Evolutionary conservation across 2,329 filamentous ascomycete species (phyloP).

Genomic region (Aspergillus aculeatus): DNA sequence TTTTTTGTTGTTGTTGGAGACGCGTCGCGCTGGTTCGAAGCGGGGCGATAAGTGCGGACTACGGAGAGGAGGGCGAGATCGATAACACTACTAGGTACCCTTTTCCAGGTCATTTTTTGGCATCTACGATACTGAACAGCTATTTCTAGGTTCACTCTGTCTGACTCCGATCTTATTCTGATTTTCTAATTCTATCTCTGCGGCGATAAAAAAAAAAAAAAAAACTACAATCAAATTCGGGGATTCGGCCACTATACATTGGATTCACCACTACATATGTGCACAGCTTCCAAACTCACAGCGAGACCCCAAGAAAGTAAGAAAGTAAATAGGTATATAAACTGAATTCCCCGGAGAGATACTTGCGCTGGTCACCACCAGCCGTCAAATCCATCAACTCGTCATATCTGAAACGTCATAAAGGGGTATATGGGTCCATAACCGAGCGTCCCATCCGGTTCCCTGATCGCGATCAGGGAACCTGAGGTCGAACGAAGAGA

Average conservation of each 20-base stretch:
- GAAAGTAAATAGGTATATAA: not conserved
- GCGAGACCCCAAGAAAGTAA: not conserved
- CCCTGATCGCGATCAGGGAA: conserved; percentile 4
- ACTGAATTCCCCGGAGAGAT: not conserved
- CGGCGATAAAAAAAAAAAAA: not conserved
- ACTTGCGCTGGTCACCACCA: conserved; percentile 3
- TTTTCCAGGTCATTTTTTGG: too few relatives aligned
- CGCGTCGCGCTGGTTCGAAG: conserved; percentile 4
- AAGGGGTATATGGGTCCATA: conserved; percentile 34
- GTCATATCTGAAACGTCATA: conserved; percentile 24
- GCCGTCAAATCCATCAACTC: conserved; percentile 31
- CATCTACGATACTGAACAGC: too few relatives aligned
- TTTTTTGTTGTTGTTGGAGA: not conserved
- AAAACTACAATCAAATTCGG: not conserved
- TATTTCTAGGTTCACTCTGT: too few relatives aligned
- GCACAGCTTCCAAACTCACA: conserved; percentile 3
- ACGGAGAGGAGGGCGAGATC: not conserved
- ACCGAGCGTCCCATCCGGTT: conserved; percentile 14
- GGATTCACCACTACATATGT: conserved; percentile 1
- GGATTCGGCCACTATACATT: conserved; percentile 8
- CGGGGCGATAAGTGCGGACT: not conserved
- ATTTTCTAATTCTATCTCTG: too few relatives aligned
- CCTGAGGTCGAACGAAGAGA: not conserved
- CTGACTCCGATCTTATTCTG: too few relatives aligned
- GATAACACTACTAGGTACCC: not conserved